Evolutionary conservation across 495 filamentous ascomycete species (phyloP), one percentile per base, ranked within the genome.

Genomic region (Penicillium steckii): DNA sequence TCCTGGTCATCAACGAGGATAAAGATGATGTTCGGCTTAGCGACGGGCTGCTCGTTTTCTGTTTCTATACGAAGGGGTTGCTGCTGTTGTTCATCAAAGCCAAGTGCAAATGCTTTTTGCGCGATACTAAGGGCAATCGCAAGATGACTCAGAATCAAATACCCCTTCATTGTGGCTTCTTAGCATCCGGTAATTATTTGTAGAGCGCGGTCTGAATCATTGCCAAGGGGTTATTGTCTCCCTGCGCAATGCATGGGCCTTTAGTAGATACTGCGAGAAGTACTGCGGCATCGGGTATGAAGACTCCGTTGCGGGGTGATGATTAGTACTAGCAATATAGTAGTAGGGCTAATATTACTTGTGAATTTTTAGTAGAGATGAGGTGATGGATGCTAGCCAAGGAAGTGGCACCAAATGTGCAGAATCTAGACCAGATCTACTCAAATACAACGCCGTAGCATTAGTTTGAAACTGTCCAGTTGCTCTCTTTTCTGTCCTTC

Each of bases 1-100:
- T 87, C 85, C 48, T 87, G 85, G 58, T 87, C 83, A 51, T 87
- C 85, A 0, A 82, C 85, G 21, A 88, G 68, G 40, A 87, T 71
- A 54, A 88, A 86, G 15, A 88, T 69, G 46, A 86, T 77, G 54
- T 86, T 86, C 2, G 82, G 80, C 18, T n/a, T n/a, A n/a, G n/a
- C n/a, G n/a, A n/a, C n/a, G n/a, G n/a, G n/a, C n/a, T n/a, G n/a
- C n/a, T 15, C 13, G 35, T 38, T 19, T 6, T 38, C 17, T 38
- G 35, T 19, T 19, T 4, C 13, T 15, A 13, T 3, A 3, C 15
- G 29, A 32, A 38, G 35, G 8, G 18, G 3, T 38, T 38, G 35
- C n/a, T 38, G 35, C 17, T 19, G 35, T 18, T 38, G 35, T 12
- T 4, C 35, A 38, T 38, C n/a, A 21, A 17, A 38, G 1, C 13